A percentile compares a stretch with the other conserved stretches of the same genome.
phyloP scores from a whole-genome alignment of 2,329 filamentous ascomycete genomes.

The Volutella citrinella region DNA sequence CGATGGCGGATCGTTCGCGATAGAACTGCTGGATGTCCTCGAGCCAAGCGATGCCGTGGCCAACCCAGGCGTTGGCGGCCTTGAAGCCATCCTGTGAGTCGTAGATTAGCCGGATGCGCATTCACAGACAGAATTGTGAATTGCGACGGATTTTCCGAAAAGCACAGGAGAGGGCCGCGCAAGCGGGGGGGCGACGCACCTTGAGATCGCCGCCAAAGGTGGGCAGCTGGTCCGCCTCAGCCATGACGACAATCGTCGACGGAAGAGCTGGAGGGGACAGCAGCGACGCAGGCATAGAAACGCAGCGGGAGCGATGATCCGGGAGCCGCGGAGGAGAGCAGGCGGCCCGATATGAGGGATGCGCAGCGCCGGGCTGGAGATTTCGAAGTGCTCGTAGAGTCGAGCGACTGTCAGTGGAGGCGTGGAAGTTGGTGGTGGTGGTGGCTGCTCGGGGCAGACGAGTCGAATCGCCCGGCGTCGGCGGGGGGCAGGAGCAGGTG shows the following conservation, averaged over 20 bases:
- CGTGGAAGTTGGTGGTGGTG: constrained; percentile 3
- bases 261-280: constrained; percentile 17
- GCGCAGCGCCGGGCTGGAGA: no score
- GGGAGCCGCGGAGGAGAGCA: constrained; percentile 5
- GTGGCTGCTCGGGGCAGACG: no score
- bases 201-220: constrained; percentile 94
- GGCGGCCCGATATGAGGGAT: no score
- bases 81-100: constrained; percentile 86
- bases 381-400: no score
- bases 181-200: constrained; percentile 48
- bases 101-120: not conserved
- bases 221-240: constrained; percentile 76
- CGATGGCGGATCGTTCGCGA: constrained; percentile 87
- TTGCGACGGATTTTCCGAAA: constrained; percentile 11
- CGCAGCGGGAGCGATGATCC: constrained; percentile 11
- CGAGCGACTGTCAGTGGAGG: not conserved
- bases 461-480: no score
- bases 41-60: constrained; percentile 87
- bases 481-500: no score
- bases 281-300: constrained; percentile 18
- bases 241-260: constrained; percentile 52
- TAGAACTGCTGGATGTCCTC: constrained; percentile 98
- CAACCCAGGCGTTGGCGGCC: constrained; percentile 87
- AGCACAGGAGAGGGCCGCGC: constrained; percentile 9
- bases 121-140: no score